phyloP scores from a whole-genome alignment of 768 basidiomycete species.

The Multifurca ochricompacta region DNA sequence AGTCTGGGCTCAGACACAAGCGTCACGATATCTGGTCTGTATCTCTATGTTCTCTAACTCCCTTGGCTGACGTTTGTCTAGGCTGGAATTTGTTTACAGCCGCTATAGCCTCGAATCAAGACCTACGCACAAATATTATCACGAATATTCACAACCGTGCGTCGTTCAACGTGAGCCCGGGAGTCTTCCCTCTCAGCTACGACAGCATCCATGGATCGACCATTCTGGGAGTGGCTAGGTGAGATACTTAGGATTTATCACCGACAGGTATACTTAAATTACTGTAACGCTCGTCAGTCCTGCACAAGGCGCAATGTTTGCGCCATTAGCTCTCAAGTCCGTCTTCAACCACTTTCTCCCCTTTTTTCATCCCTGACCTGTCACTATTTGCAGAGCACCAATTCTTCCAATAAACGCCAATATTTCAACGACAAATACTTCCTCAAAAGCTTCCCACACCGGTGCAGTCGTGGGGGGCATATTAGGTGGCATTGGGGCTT shows the following conservation, averaged over 20 bases:
- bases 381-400: neutral
- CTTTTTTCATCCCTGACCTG: neutral
- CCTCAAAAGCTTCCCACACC: neutral
- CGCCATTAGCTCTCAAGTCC: slow-evolving; percentile 22
- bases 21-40: neutral
- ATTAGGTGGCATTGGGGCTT: slow-evolving; percentile 7
- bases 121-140: slow-evolving; percentile 5
- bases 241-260: neutral
- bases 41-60: neutral
- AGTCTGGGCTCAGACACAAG: neutral
- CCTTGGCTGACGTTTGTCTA: neutral
- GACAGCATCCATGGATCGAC: neutral
- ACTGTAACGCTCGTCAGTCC: slow-evolving; percentile 9
- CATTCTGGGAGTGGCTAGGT: slow-evolving; percentile 13
- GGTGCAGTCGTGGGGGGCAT: slow-evolving; percentile 17
- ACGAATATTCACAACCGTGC: slow-evolving; percentile 5
- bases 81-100: slow-evolving; percentile 14
- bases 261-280: neutral
- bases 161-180: neutral
- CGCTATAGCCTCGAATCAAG: neutral
- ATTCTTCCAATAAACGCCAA: neutral
- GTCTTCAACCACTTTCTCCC: neutral
- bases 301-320: slow-evolving; percentile 23
- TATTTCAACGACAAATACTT: too few species aligned
- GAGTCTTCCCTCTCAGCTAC: slow-evolving; percentile 8